These are phyloP conservation scores for Sugiyamaella neomexicana DNA, from an alignment of 1,139 yeast species.

Conservation along the genomic window DNA sequence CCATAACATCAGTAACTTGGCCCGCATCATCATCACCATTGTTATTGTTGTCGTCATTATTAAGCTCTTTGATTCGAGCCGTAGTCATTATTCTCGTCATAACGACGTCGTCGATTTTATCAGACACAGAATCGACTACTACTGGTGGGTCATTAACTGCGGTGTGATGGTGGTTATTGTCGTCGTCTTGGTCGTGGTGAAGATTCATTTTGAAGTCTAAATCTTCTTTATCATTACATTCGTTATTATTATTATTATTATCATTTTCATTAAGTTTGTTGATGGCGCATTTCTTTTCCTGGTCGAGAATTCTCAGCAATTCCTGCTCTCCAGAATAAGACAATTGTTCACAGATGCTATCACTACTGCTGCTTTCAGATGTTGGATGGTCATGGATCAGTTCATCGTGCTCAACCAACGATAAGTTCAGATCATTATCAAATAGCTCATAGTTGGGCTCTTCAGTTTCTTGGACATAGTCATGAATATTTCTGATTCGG, in stretches of 20 bases:
- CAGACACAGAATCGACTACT: conserved; percentile 6
- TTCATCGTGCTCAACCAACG: conserved; percentile 1
- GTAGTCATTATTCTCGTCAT: conserved; percentile 3
- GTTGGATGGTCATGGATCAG: conserved; percentile 12
- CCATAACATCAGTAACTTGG: background rate
- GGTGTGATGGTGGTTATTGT: background rate
- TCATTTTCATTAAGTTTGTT: conserved; percentile 9
- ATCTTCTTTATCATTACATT: background rate
- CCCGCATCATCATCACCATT: too few relatives aligned
- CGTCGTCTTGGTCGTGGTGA: conserved; percentile 7
- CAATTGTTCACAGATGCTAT: conserved; percentile 1
- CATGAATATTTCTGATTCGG: conserved; percentile 8
- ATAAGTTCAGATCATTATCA: conserved; percentile 1
- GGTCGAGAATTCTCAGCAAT: conserved; percentile 7
- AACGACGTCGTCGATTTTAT: conserved; percentile 10
- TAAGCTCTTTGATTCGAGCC: background rate
- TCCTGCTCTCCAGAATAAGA: conserved; percentile 11
- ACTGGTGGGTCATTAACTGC: conserved; percentile 1
- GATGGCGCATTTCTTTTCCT: conserved; percentile 2
- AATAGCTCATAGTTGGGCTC: conserved; percentile 1
- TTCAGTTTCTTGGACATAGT: conserved; percentile 12
- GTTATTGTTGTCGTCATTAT: conserved; percentile 1
- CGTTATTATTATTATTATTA: conserved; percentile 1
- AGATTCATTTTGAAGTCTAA: background rate
- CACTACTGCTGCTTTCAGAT: conserved; percentile 12